Conservation (phyloP, 495 filamentous ascomycete species). For the Talaromyces wortmannii region DNA sequence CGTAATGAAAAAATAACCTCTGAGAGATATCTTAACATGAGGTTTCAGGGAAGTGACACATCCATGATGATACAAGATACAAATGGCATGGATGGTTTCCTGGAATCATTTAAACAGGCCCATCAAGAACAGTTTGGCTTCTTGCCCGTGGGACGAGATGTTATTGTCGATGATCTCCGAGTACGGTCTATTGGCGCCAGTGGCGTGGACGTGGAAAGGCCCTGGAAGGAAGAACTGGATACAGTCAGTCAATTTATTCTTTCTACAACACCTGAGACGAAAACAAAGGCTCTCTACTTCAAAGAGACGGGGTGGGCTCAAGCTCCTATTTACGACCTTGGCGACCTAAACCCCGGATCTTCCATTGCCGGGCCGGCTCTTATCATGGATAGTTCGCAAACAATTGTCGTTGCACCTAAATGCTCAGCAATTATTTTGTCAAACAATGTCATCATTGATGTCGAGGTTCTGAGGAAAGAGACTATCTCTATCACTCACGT, state of each 20-base stretch:
- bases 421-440: constrained; percentile 44
- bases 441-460: constrained; percentile 42
- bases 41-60: no score
- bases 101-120: constrained; percentile 55
- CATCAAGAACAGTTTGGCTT: constrained; percentile 43
- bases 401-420: constrained; percentile 85
- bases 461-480: neutral
- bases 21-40: no score
- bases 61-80: no score
- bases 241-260: no score
- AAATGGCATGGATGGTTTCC: no score
- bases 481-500: constrained; percentile 16
- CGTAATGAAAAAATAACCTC: no score
- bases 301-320: constrained; percentile 61
- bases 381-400: constrained; percentile 91
- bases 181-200: constrained; percentile 35
- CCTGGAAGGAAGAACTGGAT: constrained; percentile 23
- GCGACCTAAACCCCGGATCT: constrained; percentile 66
- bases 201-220: constrained; percentile 19
- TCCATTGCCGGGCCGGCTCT: constrained; percentile 80
- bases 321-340: constrained; percentile 79
- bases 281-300: constrained; percentile 34
- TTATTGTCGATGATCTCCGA: constrained; percentile 47
- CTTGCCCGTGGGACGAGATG: constrained; percentile 31
- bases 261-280: no score